Evolutionary conservation across 306 rosid species (phyloP).

Genomic region (Castanea sativa): DNA sequence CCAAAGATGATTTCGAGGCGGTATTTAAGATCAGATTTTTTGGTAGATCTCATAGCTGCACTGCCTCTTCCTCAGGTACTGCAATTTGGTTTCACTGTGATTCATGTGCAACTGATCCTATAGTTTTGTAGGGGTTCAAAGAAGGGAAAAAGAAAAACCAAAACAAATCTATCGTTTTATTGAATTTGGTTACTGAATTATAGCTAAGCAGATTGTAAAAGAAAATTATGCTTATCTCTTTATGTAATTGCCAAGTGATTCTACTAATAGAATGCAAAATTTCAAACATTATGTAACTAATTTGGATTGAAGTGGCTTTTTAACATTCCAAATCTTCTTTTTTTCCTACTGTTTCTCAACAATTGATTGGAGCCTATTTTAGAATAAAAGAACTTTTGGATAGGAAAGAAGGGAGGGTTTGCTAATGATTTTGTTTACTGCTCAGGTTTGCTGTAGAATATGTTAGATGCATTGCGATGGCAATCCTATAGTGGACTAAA

Average conservation of each 20-base stretch:
- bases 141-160: not conserved
- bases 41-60: conserved; percentile 72
- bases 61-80: conserved; percentile 95
- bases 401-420: no score
- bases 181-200: not conserved
- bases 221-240: not conserved
- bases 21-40: conserved; percentile 69
- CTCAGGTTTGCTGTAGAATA: not conserved
- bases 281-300: not conserved
- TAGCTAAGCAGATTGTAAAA: not conserved
- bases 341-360: no score
- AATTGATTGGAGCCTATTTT: not conserved
- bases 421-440: not conserved
- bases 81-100: not conserved
- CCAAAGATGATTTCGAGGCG: conserved; percentile 54
- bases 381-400: not conserved
- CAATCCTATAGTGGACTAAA: not conserved
- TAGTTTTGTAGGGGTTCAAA: not conserved
- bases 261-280: not conserved
- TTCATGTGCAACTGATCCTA: not conserved
- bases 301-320: not conserved
- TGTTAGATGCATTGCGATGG: not conserved
- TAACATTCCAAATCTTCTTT: no score
- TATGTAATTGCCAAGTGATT: not conserved
- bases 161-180: not conserved